A percentile compares a stretch with the other conserved stretches of the same genome.
phyloP scores from a whole-genome alignment of 2,329 filamentous ascomycete genomes.

The Hypoxylon sp. region DNA sequence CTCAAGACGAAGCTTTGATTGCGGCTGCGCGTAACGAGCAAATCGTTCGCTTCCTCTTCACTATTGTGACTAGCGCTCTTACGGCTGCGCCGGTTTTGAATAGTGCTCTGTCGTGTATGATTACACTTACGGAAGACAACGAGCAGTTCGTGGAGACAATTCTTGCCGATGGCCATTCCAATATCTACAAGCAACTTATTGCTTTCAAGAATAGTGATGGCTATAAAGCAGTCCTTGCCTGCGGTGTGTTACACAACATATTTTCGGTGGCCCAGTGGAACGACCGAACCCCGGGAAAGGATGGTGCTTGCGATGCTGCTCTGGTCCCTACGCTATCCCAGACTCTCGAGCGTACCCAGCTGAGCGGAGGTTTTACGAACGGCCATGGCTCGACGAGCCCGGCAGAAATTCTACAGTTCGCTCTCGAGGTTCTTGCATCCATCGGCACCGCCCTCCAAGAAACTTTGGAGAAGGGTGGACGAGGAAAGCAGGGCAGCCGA shows the following conservation, averaged over 20 bases:
- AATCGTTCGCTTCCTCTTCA: constrained; percentile 64
- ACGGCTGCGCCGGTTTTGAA: constrained; percentile 55
- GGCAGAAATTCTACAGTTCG: constrained; percentile 60
- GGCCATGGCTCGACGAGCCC: constrained; percentile 52
- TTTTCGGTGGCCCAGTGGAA: constrained; percentile 64
- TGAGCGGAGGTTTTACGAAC: constrained; percentile 43
- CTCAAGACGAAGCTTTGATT: constrained; percentile 67
- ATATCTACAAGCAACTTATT: constrained; percentile 60
- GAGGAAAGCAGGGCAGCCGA: constrained; percentile 49
- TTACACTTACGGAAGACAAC: constrained; percentile 69
- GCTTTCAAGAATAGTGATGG: constrained; percentile 58
- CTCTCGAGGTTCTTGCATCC: constrained; percentile 69
- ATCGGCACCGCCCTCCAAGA: constrained; percentile 68
- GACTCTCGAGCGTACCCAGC: constrained; percentile 49
- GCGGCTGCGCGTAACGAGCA: constrained; percentile 59
- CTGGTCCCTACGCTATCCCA: constrained; percentile 57
- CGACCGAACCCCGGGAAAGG: constrained; percentile 58
- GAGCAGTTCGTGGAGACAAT: constrained; percentile 60
- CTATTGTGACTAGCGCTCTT: constrained; percentile 54
- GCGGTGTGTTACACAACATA: constrained; percentile 69
- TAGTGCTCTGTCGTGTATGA: constrained; percentile 63
- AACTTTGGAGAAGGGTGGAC: constrained; percentile 56
- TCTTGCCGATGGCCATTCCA: constrained; percentile 57
- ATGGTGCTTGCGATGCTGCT: constrained; percentile 59
- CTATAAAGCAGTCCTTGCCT: constrained; percentile 63